Conservation (phyloP, 495 filamentous ascomycete species). For the Hypoxylon subgilvum region DNA sequence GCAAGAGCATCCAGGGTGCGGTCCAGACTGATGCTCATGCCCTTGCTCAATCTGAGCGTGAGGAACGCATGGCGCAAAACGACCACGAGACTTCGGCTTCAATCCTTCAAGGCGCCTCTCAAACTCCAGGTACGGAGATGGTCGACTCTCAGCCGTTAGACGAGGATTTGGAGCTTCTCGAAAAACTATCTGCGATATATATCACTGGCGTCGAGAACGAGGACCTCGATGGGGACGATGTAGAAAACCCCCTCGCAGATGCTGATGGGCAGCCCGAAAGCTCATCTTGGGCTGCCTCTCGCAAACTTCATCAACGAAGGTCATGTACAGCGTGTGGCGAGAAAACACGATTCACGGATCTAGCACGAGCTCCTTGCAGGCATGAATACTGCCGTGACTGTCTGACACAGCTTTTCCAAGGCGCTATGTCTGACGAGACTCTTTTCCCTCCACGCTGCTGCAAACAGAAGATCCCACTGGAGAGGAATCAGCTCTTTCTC, state of each 20-base stretch:
- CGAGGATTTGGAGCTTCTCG: not conserved
- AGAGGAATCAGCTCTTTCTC: constrained; percentile 42
- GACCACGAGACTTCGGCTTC: constrained; percentile 25
- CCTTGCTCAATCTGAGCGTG: constrained; percentile 22
- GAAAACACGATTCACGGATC: not conserved
- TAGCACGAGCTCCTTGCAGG: constrained; percentile 38
- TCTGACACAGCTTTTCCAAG: constrained; percentile 47
- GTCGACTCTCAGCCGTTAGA: not conserved
- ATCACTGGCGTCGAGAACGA: not conserved
- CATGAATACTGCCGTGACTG: constrained; percentile 59
- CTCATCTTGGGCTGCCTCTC: constrained; percentile 31
- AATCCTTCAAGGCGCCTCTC: not conserved
- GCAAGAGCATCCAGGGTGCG: constrained; percentile 42
- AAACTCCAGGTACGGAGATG: not conserved
- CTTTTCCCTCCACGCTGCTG: constrained; percentile 63
- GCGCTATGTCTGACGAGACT: constrained; percentile 53
- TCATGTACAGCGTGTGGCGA: constrained; percentile 20
- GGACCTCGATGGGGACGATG: not conserved
- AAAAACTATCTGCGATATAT: constrained; percentile 13
- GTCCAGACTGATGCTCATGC: constrained; percentile 38
- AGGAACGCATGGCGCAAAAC: constrained; percentile 27
- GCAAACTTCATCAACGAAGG: not conserved
- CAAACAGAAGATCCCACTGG: constrained; percentile 46
- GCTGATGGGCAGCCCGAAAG: constrained; percentile 22
- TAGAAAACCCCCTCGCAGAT: not conserved